Base-by-base conservation (phyloP, 2,329 filamentous ascomycete genomes). In the Dactylellina sp. region DNA sequence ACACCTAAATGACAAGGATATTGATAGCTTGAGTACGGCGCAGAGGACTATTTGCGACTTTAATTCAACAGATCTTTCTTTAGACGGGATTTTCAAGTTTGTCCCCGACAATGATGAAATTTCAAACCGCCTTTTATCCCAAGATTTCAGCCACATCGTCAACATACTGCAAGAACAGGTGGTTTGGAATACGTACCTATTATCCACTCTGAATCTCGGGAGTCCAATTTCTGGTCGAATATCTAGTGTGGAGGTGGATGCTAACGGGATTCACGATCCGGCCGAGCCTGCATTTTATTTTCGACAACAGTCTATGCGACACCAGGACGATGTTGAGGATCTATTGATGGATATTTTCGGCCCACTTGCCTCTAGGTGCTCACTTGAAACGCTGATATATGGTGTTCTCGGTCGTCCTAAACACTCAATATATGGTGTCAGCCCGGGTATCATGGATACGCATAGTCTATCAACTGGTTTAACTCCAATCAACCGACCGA, bases 131-230 rank as follows among this genome's bases (percentile, higher is more conserved):
- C 18, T 72, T 12, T 53, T 32, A 20, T 55, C 60, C 1, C 68
- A 72, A 4, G 68, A 72, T 25, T 72, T 72, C 46, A 65, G 25
- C 32, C 60, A 72, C 47, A 59, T 72, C 24, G 55, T 72, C 28
- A 35, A 25, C 14, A 7, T 72, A 24, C 18, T 72, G 35, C 68
- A 72, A n/a, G 68, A 72, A 28, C 68, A 72, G 18, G 53, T 72
- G 0, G 60, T 72, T 25, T 72, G 68, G 68, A 72, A 72, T 39
- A 72, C 68, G n/a, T 72, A 72, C 20, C 22, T 72, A n/a, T 60
- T 72, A 46, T 64, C 59, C 2, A 40, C n/a, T 5, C 60, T 72
- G 24, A 60, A 24, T 14, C 68, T 60, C 2, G 46, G 46, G 16
- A 53, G 37, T 25, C 35, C 68, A 25, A 64, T 59, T 20, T 35